Evolutionary conservation across 805 yeast genomes (phyloP), one percentile per base, ranked within the genome.

Genomic region (Candida orba): DNA sequence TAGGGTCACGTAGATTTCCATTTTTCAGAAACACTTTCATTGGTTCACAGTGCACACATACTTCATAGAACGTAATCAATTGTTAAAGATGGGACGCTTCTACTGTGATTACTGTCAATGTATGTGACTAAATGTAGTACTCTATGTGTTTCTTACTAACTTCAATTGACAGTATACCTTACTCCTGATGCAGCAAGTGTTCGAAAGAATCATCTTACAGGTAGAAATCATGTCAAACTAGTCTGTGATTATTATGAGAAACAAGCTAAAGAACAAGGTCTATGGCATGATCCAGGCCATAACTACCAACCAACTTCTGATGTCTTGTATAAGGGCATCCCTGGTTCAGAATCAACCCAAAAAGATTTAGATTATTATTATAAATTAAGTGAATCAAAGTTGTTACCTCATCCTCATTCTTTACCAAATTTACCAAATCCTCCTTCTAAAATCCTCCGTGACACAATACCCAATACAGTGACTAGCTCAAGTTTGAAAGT

Each of bases 171-270:
- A 64, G 73, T 88, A 17, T 82, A 83, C 54, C 66, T 89, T 45
- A 88, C 96, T 2, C 96, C 88, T 59, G 95, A 87, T 62, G 83
- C 93, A n/a, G 68, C 78, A 53, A 83, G 93, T 65, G 96, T 88
- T 43, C 66, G 95, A 20, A 81, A 83, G 56, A 79, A 88, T 35
- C 96, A 88, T 62, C 61, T 84, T 35, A 67, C 73, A 34, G 96
- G 96, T 9, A 78, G 76, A 53, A 81, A 84, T 60, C 96, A 88
- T 62, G 68, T 84, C 36, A 72, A 75, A 47, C 70, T 75, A 42
- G 84, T 83, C 40, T 79, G 88, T 46, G 84, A 82, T 44, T 87
- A 85, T 66, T 88, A 84, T 58, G 85, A 84, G 52, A 48, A 50
- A 34, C 54, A 63, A 49, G 67, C 65, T 17, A 58, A 58, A 37